Percentiles rank a stretch among this genome's conserved stretches.
Conservation (phyloP, 1,284 basidiomycete genomes). For the Tilletia caries region DNA sequence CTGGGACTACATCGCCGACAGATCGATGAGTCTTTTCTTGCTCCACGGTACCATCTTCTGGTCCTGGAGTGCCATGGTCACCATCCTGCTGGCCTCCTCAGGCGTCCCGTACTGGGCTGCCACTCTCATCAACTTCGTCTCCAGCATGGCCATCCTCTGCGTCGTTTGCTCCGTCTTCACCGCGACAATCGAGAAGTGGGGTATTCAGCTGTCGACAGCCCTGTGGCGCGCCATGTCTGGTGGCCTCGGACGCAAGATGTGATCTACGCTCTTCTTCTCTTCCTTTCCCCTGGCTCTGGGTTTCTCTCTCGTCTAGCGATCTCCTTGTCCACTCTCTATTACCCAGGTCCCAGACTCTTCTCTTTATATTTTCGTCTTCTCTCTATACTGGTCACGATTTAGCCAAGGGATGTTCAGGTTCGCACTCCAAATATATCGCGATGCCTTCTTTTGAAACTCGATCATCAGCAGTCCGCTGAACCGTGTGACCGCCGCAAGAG, state of each 20-base stretch:
- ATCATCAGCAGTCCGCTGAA: too few species aligned
- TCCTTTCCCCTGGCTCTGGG: too few species aligned
- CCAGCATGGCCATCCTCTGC: slow-evolving; percentile 30
- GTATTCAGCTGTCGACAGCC: slow-evolving; percentile 36
- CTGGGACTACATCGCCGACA: slow-evolving; percentile 37
- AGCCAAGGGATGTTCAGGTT: too few species aligned
- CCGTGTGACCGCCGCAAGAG: too few species aligned
- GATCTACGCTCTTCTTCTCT: neutral
- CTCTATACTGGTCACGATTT: too few species aligned
- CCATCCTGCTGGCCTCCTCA: slow-evolving; percentile 27
- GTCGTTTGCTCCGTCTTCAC: slow-evolving; percentile 38
- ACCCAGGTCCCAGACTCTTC: too few species aligned
- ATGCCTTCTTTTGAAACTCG: too few species aligned
- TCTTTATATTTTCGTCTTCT: too few species aligned
- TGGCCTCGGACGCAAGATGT: slow-evolving; percentile 30
- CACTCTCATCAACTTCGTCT: slow-evolving; percentile 36
- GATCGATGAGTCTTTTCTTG: slow-evolving; percentile 39
- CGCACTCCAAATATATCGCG: too few species aligned
- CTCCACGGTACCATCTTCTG: slow-evolving; percentile 44
- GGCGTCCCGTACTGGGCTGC: slow-evolving; percentile 41
- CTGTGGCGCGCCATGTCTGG: slow-evolving; percentile 37
- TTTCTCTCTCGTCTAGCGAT: too few species aligned
- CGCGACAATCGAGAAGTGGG: slow-evolving; percentile 40
- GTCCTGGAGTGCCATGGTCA: slow-evolving; percentile 41
- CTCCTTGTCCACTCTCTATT: too few species aligned